A percentile compares a stretch with the other conserved stretches of the same genome.
These are phyloP conservation scores for Naganishia liquefaciens DNA, from an alignment of 1,284 basidiomycete genomes.

Conservation along the genomic window DNA sequence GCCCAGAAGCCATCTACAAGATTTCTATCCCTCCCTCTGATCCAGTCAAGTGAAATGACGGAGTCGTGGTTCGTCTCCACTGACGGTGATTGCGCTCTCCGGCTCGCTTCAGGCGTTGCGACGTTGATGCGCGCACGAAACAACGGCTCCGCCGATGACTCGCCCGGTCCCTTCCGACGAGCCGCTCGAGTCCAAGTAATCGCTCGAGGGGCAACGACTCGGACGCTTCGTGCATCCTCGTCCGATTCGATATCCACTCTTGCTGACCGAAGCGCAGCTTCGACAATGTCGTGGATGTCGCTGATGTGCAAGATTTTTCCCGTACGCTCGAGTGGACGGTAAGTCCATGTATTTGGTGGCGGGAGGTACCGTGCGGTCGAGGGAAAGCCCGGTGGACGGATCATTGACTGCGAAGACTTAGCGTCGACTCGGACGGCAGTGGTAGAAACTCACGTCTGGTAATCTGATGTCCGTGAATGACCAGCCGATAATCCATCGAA, in stretches of 20 bases:
- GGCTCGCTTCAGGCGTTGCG: slow-evolving; percentile 25
- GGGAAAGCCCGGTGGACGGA: slow-evolving; percentile 54
- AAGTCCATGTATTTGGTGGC: slow-evolving; percentile 49
- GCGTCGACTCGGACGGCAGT: slow-evolving; percentile 9
- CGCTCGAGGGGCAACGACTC: slow-evolving; percentile 54
- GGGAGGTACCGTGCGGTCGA: slow-evolving; percentile 62
- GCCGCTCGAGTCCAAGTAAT: slow-evolving; percentile 78
- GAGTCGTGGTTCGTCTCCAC: slow-evolving; percentile 3
- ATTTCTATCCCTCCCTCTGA: slow-evolving; percentile 62
- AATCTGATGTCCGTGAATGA: slow-evolving; percentile 66
- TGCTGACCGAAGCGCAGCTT: slow-evolving; percentile 8
- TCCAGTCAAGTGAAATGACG: slow-evolving; percentile 57
- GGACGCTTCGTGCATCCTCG: neutral
- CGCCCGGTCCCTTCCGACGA: slow-evolving; percentile 54
- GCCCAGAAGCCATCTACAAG: slow-evolving; percentile 70
- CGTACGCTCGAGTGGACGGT: slow-evolving; percentile 33
- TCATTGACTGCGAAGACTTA: slow-evolving; percentile 44
- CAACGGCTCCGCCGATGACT: slow-evolving; percentile 36
- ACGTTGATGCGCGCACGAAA: slow-evolving; percentile 39
- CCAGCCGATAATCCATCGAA: slow-evolving; percentile 88
- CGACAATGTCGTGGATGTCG: slow-evolving; percentile 19
- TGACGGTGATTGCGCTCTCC: slow-evolving; percentile 29
- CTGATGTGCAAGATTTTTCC: slow-evolving; percentile 26
- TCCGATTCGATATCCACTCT: neutral
- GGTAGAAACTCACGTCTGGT: slow-evolving; percentile 59